Base-by-base conservation (phyloP, 2,329 filamentous ascomycete species). In the Aspergillus phoenicis region DNA sequence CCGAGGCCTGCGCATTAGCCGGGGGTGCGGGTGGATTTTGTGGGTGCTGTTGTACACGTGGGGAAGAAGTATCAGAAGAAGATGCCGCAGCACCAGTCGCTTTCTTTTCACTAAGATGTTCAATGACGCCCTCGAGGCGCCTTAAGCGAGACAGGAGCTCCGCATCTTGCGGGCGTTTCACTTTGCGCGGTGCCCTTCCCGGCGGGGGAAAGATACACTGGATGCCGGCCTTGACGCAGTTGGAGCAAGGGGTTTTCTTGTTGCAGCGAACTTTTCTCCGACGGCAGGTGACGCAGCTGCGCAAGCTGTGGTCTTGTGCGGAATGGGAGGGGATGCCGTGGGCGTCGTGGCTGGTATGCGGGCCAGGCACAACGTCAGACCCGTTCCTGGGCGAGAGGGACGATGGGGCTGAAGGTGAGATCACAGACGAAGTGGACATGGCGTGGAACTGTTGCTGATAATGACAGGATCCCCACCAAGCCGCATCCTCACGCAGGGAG, bases 201-300 rank as follows among this genome's bases (percentile, higher is more conserved):
- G 86, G 85, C 3, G 83, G 81, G 3, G 86, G 86, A 67, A 86
- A 89, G n/a, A 87, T 68, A 70, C 86, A 89, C 60, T 87, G 84
- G 62, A 85, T 85, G 51, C 83, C 77, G 0, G 78, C 77, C 69
- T 77, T 81, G 52, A 73, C 66, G 62, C 81, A 83, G 63, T 83
- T 82, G 36, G 78, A 78, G 66, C 81, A 83, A 26, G 80, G 80
- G 11, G 77, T 73, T 33, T 74, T 66, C 68, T 82, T 83, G 63
- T 82, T 80, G 65, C 81, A 83, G 56, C 79, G 77, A 15, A 83
- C 80, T 62, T 82, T 82, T 43, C 80, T 72, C 45, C 77, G 76
- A 28, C 80, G 79, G 64, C 80, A 82, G 43, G 80, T 81, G 17
- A 81, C 70, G 69, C 80, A 81, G 63, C 79, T 81, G 60, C 79